Evolutionary conservation across 1,139 yeast genomes (phyloP).

Genomic region (Taiozyma onychis): DNA sequence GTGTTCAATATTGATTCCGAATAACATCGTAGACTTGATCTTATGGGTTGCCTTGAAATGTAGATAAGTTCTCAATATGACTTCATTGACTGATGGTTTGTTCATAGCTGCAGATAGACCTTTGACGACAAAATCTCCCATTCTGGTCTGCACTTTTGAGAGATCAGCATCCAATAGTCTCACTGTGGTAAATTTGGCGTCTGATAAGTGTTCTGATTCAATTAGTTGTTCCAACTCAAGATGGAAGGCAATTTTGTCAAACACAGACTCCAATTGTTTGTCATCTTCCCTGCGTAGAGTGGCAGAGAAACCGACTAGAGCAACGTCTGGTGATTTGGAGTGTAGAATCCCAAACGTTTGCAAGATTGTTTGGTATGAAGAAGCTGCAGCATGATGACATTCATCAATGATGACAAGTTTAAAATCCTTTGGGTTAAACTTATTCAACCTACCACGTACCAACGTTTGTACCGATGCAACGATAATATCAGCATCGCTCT

Average conservation of each 20-base stretch:
- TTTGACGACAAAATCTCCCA: conserved; percentile 50
- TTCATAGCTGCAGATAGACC: conserved; percentile 54
- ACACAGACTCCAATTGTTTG: conserved; percentile 47
- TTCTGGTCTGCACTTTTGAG: conserved; percentile 26
- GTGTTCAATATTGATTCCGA: conserved; percentile 73
- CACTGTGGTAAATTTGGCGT: conserved; percentile 61
- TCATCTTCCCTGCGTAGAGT: conserved; percentile 71
- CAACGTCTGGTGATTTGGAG: conserved; percentile 24
- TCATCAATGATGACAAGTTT: conserved; percentile 83
- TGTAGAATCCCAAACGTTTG: conserved; percentile 41
- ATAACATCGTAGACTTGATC: conserved; percentile 55
- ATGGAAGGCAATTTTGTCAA: conserved; percentile 75
- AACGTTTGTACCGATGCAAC: conserved; percentile 78
- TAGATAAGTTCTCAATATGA: conserved; percentile 55
- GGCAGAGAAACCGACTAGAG: conserved; percentile 84
- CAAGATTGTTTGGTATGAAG: conserved; percentile 55
- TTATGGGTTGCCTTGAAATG: conserved; percentile 31
- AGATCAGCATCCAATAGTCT: conserved; percentile 31
- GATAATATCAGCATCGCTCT: conserved; percentile 51
- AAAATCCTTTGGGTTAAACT: conserved; percentile 52
- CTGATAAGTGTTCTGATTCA: conserved; percentile 60
- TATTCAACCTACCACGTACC: conserved; percentile 43
- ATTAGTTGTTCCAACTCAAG: conserved; percentile 66
- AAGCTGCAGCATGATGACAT: conserved; percentile 88
- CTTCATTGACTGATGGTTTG: conserved; percentile 44